Base-by-base conservation (phyloP, 805 yeast species). In the Candida montana region DNA sequence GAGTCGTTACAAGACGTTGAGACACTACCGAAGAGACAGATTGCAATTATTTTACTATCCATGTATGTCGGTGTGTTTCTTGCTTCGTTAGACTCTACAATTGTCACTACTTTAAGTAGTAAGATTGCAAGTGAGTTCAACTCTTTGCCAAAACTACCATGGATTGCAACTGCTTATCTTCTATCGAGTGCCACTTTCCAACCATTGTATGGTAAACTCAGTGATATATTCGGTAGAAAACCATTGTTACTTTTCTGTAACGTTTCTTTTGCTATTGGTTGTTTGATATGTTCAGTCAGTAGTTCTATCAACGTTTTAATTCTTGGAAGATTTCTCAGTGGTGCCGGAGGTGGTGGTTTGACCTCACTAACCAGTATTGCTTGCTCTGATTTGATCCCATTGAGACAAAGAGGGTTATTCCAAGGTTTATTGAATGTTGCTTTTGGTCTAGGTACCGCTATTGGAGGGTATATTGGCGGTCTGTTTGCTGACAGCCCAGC, bases 331-430 rank as follows among this genome's bases (percentile, higher is more conserved):
- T 77, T 84, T 47, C 67, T 89, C 33, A 77, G 45, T 34, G 97
- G 97, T 12, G 73, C 84, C 39, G 96, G 96, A 11, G 96, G 95
- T 15, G 93, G 95, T 8, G 96, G 96, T 1, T 69, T 88, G 54
- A 77, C 85, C 11, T 69, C 88, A 0, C 64, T 87, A 51, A 73
- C 85, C 7, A 77, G 91, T 2, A 84, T 89, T 41, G 74, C 91
- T 1, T 72, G 84, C 50, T 77, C 86, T 15, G 96, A 89, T 60
- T 64, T 88, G 37, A 81, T 88, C 10, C 83, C 95, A 0, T 68
- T 83, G 47, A 70, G 93, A 41, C 77, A 81, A 32, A 69, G 96
- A 44, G 95, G 95, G 2, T 60, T 85, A 24, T 86, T 77, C 59
- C 96, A 89, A 57, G 96, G 96, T 0, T 58, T 84, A 39, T 83